Evolutionary conservation across 2,329 filamentous ascomycete genomes (phyloP), one percentile per base, ranked within the genome.

Genomic region (Colletotrichum australisinense): DNA sequence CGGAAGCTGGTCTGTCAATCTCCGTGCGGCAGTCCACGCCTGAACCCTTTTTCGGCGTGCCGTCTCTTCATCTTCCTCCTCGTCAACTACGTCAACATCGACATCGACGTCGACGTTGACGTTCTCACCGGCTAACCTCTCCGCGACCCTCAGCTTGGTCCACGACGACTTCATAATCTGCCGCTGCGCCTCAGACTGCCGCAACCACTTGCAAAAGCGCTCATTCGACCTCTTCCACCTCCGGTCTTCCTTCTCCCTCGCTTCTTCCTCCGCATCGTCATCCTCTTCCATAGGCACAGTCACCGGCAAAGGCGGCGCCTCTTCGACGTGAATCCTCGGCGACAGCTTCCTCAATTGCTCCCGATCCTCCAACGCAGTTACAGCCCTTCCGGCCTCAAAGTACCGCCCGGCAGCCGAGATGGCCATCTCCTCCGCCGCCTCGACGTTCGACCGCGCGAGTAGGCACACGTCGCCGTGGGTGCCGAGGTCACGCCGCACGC

Each of bases 121-220:
- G 35, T 14, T 26, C 56, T 71, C 68, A 1, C 46, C 16, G 4
- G 70, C 70, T 24, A 73, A 14, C 55, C 70, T 53, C 59, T 73
- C 70, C n/a, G 67, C 70, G 1, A 73, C 70, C 35, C 70, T 55
- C n/a, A 73, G 24, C 55, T 70, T 73, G 6, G 70, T 73, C 70
- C 70, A 73, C 67, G 70, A 73, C 16, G 70, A 73, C 67, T 73
- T 73, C 67, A 73, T 69, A 16, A 73, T 73, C 67, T 73, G 70
- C 55, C 70, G 56, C 60, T 73, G 70, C 46, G 70, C 66, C 60
- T 73, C 70, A 14, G 59, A 64, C 46, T 69, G 70, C 46, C 70
- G 14, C 5, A 73, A 12, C 70, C 70, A 73, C 46, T 73, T 73
- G 55, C 70, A 73, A 26, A 73, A 73, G 32, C 70, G 30, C 67